A percentile compares a stretch with the other conserved stretches of the same genome.
phyloP scores from a whole-genome alignment of 352 stramenopile genomes.

The Plasmopara halstedii region DNA sequence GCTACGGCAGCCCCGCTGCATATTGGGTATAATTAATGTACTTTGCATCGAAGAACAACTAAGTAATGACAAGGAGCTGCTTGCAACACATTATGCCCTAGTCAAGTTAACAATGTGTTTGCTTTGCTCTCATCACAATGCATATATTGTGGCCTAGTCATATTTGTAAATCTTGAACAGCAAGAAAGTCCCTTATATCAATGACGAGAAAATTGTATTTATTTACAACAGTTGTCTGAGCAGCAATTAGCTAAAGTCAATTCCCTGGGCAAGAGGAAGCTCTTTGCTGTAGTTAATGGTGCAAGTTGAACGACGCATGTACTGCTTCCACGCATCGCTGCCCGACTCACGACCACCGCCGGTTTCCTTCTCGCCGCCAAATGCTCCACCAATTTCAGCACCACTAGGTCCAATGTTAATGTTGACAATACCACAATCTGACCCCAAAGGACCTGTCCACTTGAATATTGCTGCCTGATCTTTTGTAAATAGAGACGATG shows the following conservation, averaged over 20 bases:
- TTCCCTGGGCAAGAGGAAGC: constrained; percentile 88
- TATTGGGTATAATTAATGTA: too few relatives aligned
- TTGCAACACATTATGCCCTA: too few relatives aligned
- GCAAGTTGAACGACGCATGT: constrained; percentile 92
- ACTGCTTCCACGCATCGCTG: constrained; percentile 91
- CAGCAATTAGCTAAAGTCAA: constrained; percentile 76
- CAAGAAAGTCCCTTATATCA: too few relatives aligned
- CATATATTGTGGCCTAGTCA: too few relatives aligned
- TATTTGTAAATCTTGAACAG: too few relatives aligned
- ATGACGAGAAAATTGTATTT: not conserved
- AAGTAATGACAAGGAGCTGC: too few relatives aligned
- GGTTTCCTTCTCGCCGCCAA: constrained; percentile 91
- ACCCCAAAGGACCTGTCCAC: constrained; percentile 85
- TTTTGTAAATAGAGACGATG: constrained; percentile 87
- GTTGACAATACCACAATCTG: constrained; percentile 91
- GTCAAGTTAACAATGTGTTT: too few relatives aligned
- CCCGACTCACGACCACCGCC: constrained; percentile 87
- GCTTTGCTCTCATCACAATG: too few relatives aligned
- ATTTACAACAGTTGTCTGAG: not conserved
- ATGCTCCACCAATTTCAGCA: constrained; percentile 89
- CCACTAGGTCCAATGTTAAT: constrained; percentile 89
- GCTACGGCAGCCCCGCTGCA: too few relatives aligned
- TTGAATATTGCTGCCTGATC: constrained; percentile 90
- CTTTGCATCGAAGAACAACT: too few relatives aligned
- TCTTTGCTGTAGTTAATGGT: constrained; percentile 92